These are phyloP conservation scores for Trichocladium antarcticum DNA, from an alignment of 495 filamentous ascomycete genomes.

Conservation along the genomic window DNA sequence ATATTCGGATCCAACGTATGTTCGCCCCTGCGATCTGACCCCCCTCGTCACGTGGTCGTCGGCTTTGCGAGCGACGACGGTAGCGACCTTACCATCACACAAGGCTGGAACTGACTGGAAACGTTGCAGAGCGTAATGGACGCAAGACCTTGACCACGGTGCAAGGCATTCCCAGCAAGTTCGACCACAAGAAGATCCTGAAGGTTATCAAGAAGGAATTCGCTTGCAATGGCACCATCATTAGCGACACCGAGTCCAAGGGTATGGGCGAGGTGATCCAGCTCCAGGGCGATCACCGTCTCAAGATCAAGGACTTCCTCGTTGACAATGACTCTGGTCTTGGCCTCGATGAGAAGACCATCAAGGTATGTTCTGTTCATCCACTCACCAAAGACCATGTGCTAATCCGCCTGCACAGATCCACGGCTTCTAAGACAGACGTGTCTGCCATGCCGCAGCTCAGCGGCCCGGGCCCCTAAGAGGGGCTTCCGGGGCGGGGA, in stretches of 20 bases:
- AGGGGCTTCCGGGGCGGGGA: conserved; percentile 12
- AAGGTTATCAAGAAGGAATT: conserved; percentile 99
- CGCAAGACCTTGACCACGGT: conserved; percentile 99
- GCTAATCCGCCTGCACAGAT: conserved; percentile 32
- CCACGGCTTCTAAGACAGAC: conserved; percentile 61
- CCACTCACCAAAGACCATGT: not conserved
- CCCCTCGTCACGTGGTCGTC: too few species aligned
- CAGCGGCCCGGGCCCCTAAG: conserved; percentile 8
- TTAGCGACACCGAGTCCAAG: conserved; percentile 67
- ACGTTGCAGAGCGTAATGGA: conserved; percentile 88
- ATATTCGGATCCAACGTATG: conserved; percentile 99
- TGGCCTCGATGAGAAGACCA: conserved; percentile 86
- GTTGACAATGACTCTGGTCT: conserved; percentile 88
- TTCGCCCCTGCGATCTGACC: conserved; percentile 15
- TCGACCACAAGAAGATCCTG: conserved; percentile 98
- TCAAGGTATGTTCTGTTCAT: conserved; percentile 56
- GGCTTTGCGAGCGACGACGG: too few species aligned
- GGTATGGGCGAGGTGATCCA: conserved; percentile 98
- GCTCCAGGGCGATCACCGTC: conserved; percentile 97
- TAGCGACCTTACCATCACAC: too few species aligned
- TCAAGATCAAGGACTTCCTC: conserved; percentile 96
- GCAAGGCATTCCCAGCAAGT: conserved; percentile 94
- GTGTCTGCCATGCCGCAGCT: conserved; percentile 26
- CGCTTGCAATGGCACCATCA: conserved; percentile 99
- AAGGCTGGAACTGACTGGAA: not conserved